Evolutionary conservation across 75 land plant species (phyloP), one percentile per base, ranked within the genome.

Genomic region (Picea glauca): DNA sequence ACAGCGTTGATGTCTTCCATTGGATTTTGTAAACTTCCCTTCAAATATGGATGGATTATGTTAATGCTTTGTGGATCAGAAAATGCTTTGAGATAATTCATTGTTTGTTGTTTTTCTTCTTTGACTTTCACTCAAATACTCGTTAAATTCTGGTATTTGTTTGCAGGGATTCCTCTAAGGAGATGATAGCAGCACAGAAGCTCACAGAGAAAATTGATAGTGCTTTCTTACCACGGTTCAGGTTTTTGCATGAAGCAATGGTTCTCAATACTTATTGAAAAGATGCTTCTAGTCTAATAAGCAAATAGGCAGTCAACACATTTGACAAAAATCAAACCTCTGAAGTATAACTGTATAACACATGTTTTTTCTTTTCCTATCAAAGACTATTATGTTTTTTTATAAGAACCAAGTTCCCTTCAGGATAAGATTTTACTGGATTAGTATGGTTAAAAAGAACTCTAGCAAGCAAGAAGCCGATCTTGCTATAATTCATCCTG

Each of bases 191-290:
- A 13, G 74, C 80, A 6, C 26, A 79, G 38, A 94, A 90, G 74
- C 76, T 95, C 50, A 93, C 99, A 76, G 77, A 81, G 63, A 77
- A 78, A 58, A 83, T 91, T 35, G 85, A 81, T 38, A 96, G 98
- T 88, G 94, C 98, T 68, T 93, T 90, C 76, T 86, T 90, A 30
- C 98, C 98, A 26, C 84, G 90, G 7, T 93, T 96, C 85, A 96
- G 94, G 98, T 93, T 65, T 14, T 43, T 80, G 30, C 46, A 58
- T 79, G 59, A 30, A 58, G 4, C 59, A 57, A 18, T 57, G 59
- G 54, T 46, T 35, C 38, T 35, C 38, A 35, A 35, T 35, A 35
- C 38, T 35, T 35, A 35, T 35, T 35, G 2, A 35, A 35, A 35
- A 35, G 38, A 35, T 35, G 38, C 38, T 35, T 35, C 38, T 35